Base-by-base conservation (phyloP, 257 asterid species). In the Osmanthus fragrans region DNA sequence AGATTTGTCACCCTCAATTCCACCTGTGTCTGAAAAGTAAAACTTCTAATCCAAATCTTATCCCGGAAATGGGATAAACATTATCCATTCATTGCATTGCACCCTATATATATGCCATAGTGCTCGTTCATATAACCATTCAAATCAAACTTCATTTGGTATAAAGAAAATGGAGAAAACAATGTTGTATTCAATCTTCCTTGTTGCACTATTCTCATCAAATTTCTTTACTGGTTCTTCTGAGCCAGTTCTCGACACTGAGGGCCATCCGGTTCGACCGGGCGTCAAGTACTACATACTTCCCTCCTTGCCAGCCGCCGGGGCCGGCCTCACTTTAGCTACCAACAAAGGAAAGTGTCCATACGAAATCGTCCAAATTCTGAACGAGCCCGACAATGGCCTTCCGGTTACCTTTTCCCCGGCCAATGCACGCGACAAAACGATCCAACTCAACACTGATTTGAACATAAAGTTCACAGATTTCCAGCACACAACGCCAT, bases 231-330 rank as follows among this genome's bases (percentile, higher is more conserved):
- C 65, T 1, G 65, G 11, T 18, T 19, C 27, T n/a, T 56, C 65
- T 7, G 25, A 18, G 65, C 25, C 65, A 19, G 27, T 56, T 3
- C 65, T 19, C 29, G 65, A 56, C 65, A 56, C 65, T 0, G 29
- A n/a, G 4, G 65, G 65, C 11, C 27, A 56, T n/a, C 27, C 65
- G 8, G 29, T 56, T 7, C 29, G 10, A 6, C 65, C 25, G 0
- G 65, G 65, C 65, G 29, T 56, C 65, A 56, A 56, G 21, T 56
- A 56, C 65, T 56, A 56, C 65, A n/a, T 56, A n/a, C 27, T 56
- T 0, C 27, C 65, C 7, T 16, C n/a, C n/a, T 7, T 1, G 3
- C 27, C 10, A 4, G 65, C 13, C 13, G 27, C 27, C 0, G 27
- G 27, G 1, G 65, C 4, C 25, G 65, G 65, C 65, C 65, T 56